Base-by-base conservation (phyloP, 148 eudicot species). In the Agrostemma githago region DNA sequence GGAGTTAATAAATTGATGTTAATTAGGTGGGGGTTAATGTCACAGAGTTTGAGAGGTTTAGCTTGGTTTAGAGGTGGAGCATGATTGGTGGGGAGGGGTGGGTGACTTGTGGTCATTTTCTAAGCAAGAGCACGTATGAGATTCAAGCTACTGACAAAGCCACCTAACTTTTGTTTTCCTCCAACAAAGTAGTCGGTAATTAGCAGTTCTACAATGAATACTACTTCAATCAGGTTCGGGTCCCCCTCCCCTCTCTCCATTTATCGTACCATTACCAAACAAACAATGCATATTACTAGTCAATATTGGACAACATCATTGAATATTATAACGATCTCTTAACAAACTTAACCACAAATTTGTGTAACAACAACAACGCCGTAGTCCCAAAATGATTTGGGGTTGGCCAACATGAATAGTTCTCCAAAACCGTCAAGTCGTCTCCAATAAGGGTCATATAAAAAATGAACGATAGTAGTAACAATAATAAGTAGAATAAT, bases 101-200 rank as follows among this genome's bases (percentile, higher is more conserved):
- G 56, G 17, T 14, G 38, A 56, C 8, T 51, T 19, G 12, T 16
- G 34, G 34, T 60, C 26, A 8, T 60, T 60, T 60, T 19, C 64
- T 7, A 5, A 59, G 19, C 62, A 59, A 20, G 62, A 59, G 62
- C 21, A 6, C 8, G 8, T 16, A 19, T 60, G 64, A 60, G 64
- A 60, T 60, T 60, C 64, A 60, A 60, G 64, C 8, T 60, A 20
- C 64, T 60, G 64, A 60, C 39, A 20, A 3, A 60, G 64, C 64
- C 63, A 60, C 64, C 64, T 60, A 59, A 60, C 64, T 9, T 26
- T 60, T 20, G 64, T 60, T 5, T 60, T 21, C 34, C 20, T 60
- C 64, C 10, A 20, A 60, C 64, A 60, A 20, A 20, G 34, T 60
- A 1, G 64, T 60, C 64, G 34, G 37, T 60, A 60, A 60, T 19